These are phyloP conservation scores for Stemphylium beticola DNA, from an alignment of 2,329 filamentous ascomycete genomes.

Conservation along the genomic window DNA sequence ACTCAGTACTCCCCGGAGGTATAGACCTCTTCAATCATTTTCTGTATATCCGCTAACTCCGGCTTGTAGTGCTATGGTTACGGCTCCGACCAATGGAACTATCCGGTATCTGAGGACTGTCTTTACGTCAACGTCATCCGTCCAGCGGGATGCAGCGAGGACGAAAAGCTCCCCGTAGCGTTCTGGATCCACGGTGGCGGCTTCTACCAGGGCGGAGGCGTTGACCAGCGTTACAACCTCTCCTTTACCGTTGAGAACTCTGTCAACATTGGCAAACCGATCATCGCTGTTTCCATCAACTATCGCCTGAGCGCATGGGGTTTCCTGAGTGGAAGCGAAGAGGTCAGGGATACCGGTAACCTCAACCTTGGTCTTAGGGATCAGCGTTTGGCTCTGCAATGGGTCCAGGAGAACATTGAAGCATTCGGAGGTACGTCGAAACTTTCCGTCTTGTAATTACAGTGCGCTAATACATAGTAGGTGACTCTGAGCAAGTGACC, in stretches of 20 bases:
- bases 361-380: conserved; percentile 56
- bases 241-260: conserved; percentile 56
- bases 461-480: conserved; percentile 40
- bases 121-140: conserved; percentile 61
- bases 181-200: conserved; percentile 64
- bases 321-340: conserved; percentile 61
- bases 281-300: conserved; percentile 54
- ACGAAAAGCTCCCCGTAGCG: conserved; percentile 58
- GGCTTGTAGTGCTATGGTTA: conserved; percentile 45
- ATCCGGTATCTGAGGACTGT: conserved; percentile 50
- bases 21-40: not conserved
- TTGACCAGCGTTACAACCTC: conserved; percentile 61
- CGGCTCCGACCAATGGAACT: conserved; percentile 46
- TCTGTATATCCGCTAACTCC: conserved; percentile 10
- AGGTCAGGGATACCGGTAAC: conserved; percentile 51
- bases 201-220: conserved; percentile 55
- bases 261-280: conserved; percentile 53
- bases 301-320: conserved; percentile 67
- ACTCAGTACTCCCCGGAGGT: conserved; percentile 39
- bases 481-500: conserved; percentile 51
- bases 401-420: conserved; percentile 53
- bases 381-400: conserved; percentile 55
- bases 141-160: conserved; percentile 42
- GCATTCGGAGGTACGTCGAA: conserved; percentile 51
- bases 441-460: conserved; percentile 32